Evolutionary conservation across 2,329 filamentous ascomycete species (phyloP), one percentile per base, ranked within the genome.

Genomic region (Microdochium nivale): DNA sequence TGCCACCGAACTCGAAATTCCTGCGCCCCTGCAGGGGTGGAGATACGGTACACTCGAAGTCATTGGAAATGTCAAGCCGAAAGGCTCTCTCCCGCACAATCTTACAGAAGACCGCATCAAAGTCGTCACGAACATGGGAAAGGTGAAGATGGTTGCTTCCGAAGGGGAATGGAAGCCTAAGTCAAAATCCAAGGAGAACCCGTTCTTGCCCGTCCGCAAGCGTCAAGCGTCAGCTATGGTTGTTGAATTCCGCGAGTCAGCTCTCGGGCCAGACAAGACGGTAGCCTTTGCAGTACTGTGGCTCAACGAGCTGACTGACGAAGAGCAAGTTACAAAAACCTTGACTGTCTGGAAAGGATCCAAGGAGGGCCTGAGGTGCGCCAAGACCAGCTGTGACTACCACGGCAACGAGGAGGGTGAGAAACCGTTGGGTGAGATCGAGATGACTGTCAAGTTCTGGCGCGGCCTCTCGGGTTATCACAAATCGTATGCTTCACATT

Each of bases 31-130:
- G 30, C 67, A 81, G 1, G 87, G 87, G 1, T 89, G 86, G 84
- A 81, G 87, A 24, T 85, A 83, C 52, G 87, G 86, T 4, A 89
- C 86, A 0, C 61, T 89, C 0, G 81, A 87, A 55, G 69, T 88
- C 43, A 73, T 78, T n/a, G 74, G 78, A 0, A 62, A 70, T 0
- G 67, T 83, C 13, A 74, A 70, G 49, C 68, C 68, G 2, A 72
- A 74, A 14, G 56, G 59, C 25, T 66, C 73, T n/a, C 67, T 84
- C 1, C 72, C 78, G 0, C 60, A 71, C 1, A 70, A 78, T 10
- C 62, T 81, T 9, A 62, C 68, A 24, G 68, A 73, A 25, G 68
- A 78, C 33, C 74, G 80, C 48, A 66, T 86, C 54, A 86, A 85
- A 61, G 64, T 87, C 49, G 75, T 76, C 44, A 82, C 82, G 1